Percentiles rank a stretch among this genome's conserved stretches.
phyloP scores from a whole-genome alignment of 129 eudicot species.

The Chrysanthemum seticuspe region DNA sequence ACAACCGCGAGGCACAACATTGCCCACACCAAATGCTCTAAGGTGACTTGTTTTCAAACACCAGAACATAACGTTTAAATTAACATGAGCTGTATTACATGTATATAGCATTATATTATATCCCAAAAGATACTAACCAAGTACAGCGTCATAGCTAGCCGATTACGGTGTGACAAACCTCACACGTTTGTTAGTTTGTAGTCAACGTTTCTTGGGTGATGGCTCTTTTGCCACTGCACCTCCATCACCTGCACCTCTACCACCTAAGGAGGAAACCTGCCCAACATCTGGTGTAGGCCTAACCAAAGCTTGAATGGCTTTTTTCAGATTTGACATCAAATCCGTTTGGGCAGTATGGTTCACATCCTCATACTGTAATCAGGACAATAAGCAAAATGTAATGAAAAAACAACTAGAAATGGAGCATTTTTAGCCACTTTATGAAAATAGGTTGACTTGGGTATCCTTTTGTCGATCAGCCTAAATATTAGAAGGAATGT shows the following conservation, averaged over 20 bases:
- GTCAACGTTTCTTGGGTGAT: constrained; percentile 14
- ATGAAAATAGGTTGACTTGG: background rate
- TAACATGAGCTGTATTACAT: constrained; percentile 4
- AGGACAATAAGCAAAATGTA: background rate
- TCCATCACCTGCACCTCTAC: background rate
- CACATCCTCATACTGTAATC: constrained; percentile 11
- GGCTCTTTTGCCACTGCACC: background rate
- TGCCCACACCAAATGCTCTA: too few relatives aligned
- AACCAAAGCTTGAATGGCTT: constrained; percentile 23
- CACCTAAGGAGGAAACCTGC: background rate
- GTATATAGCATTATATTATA: background rate
- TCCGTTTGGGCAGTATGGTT: background rate
- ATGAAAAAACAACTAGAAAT: background rate
- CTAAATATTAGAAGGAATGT: background rate
- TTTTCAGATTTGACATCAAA: constrained; percentile 13
- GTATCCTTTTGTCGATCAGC: too few relatives aligned
- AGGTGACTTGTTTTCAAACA: background rate
- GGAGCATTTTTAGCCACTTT: background rate
- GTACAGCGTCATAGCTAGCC: background rate
- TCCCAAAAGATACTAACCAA: constrained; percentile 12
- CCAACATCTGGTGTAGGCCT: background rate
- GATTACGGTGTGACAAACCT: background rate
- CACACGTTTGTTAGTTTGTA: background rate
- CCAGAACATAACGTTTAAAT: background rate
- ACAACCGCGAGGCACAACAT: too few relatives aligned